phyloP scores from a whole-genome alignment of 1,284 basidiomycete species.

The Naganishia liquefaciens region DNA sequence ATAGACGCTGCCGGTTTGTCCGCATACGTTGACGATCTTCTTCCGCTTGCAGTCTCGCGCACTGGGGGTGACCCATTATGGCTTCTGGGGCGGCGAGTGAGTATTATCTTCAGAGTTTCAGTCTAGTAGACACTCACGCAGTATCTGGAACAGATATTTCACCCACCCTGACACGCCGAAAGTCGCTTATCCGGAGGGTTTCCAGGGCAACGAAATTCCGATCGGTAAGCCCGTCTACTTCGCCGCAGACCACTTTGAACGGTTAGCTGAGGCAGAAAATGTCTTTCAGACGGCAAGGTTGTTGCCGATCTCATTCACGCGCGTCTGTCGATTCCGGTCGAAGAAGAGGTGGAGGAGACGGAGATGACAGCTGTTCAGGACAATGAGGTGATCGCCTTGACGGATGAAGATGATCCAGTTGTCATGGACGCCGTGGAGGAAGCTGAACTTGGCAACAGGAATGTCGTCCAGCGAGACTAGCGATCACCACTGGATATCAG shows the following conservation, averaged over 20 bases:
- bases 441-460: constrained; percentile 17
- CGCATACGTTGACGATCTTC: not conserved
- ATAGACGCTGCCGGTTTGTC: not conserved
- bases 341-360: constrained; percentile 17
- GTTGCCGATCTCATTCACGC: constrained; percentile 51
- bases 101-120: constrained; percentile 39
- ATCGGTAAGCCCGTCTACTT: constrained; percentile 50
- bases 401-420: constrained; percentile 31
- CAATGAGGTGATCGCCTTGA: not conserved
- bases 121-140: no score
- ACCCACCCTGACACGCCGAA: constrained; percentile 58
- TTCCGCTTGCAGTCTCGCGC: constrained; percentile 60
- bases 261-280: not conserved
- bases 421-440: constrained; percentile 26
- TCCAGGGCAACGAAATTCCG: constrained; percentile 58
- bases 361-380: constrained; percentile 1
- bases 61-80: constrained; percentile 71
- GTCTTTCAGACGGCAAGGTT: constrained; percentile 52
- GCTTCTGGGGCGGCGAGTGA: constrained; percentile 74
- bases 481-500: not conserved
- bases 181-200: constrained; percentile 55
- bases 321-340: constrained; percentile 39
- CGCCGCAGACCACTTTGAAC: no score
- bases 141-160: constrained; percentile 51
- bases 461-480: not conserved